Percentiles rank a stretch among this genome's conserved stretches.
Evolutionary conservation across 2,329 filamentous ascomycete genomes (phyloP).

Genomic region (Penicillium sp.): DNA sequence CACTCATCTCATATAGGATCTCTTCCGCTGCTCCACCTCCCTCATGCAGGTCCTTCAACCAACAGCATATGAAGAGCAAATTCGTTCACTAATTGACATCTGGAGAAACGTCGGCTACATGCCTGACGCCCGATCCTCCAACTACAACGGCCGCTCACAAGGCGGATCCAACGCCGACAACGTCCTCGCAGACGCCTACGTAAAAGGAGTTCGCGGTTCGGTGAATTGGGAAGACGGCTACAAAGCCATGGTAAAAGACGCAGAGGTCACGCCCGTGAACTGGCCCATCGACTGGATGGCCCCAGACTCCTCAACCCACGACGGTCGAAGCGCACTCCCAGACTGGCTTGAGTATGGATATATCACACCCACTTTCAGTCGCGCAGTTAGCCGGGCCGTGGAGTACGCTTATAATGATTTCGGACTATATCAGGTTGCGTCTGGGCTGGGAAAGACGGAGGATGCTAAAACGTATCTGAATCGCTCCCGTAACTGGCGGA

Average conservation of each 20-base stretch:
- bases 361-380: slow-evolving; percentile 62
- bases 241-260: slow-evolving; percentile 66
- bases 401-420: slow-evolving; percentile 73
- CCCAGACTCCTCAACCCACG: slow-evolving; percentile 62
- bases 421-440: slow-evolving; percentile 64
- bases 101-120: slow-evolving; percentile 66
- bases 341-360: slow-evolving; percentile 68
- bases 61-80: slow-evolving; percentile 62
- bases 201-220: slow-evolving; percentile 62
- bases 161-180: slow-evolving; percentile 72
- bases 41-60: slow-evolving; percentile 68
- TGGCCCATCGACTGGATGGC: slow-evolving; percentile 57
- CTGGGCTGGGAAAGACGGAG: slow-evolving; percentile 52
- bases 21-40: slow-evolving; percentile 65
- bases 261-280: slow-evolving; percentile 62
- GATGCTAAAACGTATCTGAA: slow-evolving; percentile 62
- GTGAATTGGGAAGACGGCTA: slow-evolving; percentile 67
- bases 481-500: slow-evolving; percentile 68
- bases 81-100: slow-evolving; percentile 68
- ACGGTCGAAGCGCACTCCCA: slow-evolving; percentile 67
- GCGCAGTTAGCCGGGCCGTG: slow-evolving; percentile 65
- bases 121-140: slow-evolving; percentile 66
- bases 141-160: slow-evolving; percentile 69
- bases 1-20: slow-evolving; percentile 35
- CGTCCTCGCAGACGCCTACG: slow-evolving; percentile 69